phyloP scores from a whole-genome alignment of 2,329 filamentous ascomycete genomes.

The Talaromyces rugulosus region DNA sequence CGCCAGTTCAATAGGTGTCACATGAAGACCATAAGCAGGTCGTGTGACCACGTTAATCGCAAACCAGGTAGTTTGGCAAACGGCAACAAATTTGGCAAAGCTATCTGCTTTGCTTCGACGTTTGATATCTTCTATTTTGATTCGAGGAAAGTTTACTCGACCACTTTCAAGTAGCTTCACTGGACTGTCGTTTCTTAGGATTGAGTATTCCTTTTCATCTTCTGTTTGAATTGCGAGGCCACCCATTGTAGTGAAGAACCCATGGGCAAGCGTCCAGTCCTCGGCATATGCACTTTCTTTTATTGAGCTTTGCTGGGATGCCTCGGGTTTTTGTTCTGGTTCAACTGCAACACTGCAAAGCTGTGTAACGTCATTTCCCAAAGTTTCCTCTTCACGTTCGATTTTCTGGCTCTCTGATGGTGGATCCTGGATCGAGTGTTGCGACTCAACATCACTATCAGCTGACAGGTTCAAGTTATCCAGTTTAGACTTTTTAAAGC shows the following conservation, averaged over 20 bases:
- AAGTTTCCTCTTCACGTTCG: no score
- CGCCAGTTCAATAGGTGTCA: constrained; percentile 11
- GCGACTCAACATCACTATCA: no score
- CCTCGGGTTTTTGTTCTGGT: neutral
- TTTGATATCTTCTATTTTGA: constrained; percentile 13
- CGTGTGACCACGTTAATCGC: constrained; percentile 11
- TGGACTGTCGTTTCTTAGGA: neutral
- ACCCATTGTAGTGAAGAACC: neutral
- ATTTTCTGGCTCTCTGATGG: no score
- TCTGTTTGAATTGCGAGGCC: neutral
- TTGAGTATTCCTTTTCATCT: neutral
- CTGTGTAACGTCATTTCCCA: no score
- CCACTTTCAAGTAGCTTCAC: constrained; percentile 6
- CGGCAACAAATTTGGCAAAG: constrained; percentile 12
- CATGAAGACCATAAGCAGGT: constrained; percentile 11
- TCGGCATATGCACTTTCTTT: neutral
- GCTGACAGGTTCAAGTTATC: neutral
- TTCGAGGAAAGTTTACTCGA: constrained; percentile 7
- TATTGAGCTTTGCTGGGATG: neutral
- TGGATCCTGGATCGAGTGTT: no score
- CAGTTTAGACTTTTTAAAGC: neutral
- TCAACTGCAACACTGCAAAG: neutral
- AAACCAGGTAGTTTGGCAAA: constrained; percentile 14
- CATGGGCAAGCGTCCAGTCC: neutral
- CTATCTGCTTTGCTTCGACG: constrained; percentile 15